Percentiles rank a stretch among this genome's conserved stretches.
Conservation (phyloP, 139 green algal species). For the Chlamydomonas schloesseri region DNA sequence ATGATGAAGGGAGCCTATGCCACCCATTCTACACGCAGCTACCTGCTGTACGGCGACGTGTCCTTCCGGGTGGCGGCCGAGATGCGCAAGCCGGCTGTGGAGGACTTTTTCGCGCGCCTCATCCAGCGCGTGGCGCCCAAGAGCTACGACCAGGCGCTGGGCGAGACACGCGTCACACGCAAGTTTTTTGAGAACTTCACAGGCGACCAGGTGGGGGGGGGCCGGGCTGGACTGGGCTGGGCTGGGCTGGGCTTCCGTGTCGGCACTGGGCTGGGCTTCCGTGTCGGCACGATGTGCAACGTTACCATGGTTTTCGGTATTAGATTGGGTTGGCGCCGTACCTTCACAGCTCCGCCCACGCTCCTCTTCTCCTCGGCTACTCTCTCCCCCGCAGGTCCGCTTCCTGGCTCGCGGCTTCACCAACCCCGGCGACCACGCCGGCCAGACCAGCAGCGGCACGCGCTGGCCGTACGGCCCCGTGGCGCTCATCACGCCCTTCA, state of each 20-base stretch:
- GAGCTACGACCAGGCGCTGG: slow-evolving; percentile 83
- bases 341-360: too few relatives aligned
- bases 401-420: slow-evolving; percentile 91
- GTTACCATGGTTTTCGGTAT: too few relatives aligned
- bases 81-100: slow-evolving; percentile 79
- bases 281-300: too few relatives aligned
- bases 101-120: slow-evolving; percentile 89
- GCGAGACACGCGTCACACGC: slow-evolving; percentile 89
- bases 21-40: slow-evolving; percentile 80
- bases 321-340: too few relatives aligned
- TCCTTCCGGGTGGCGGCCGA: slow-evolving; percentile 77
- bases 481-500: slow-evolving; percentile 97
- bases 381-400: slow-evolving; percentile 75
- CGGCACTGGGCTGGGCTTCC: too few relatives aligned
- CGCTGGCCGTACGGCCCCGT: slow-evolving; percentile 95
- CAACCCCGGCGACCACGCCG: slow-evolving; percentile 90
- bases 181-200: slow-evolving; percentile 98
- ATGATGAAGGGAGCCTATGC: too few relatives aligned
- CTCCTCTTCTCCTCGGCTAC: too few relatives aligned
- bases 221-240: too few relatives aligned
- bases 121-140: slow-evolving; percentile 94
- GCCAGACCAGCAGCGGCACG: slow-evolving; percentile 86
- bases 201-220: slow-evolving; percentile 87
- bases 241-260: too few relatives aligned
- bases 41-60: slow-evolving; percentile 92